Percentiles rank a stretch among this genome's conserved stretches.
Evolutionary conservation across 176 grass and related monocot genomes (phyloP).

Genomic region (Thinopyrum elongatum): DNA sequence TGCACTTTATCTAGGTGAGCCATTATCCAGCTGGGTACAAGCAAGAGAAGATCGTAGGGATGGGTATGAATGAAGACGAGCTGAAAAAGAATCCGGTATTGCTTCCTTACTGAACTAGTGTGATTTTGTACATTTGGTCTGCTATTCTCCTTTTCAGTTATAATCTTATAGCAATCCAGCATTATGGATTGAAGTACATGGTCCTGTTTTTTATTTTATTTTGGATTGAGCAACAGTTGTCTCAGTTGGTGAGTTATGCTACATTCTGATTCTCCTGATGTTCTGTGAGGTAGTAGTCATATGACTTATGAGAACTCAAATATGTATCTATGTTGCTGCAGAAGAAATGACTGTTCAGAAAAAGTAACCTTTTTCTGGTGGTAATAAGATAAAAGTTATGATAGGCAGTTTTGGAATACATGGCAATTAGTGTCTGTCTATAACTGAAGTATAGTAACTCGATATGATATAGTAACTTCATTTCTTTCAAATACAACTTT

Average conservation of each 20-base stretch:
- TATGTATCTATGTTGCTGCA: background rate
- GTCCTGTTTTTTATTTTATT: background rate
- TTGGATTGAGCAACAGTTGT: background rate
- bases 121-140: slow-evolving; percentile 2
- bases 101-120: background rate
- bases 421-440: background rate
- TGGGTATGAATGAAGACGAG: slow-evolving; percentile 98
- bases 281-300: background rate
- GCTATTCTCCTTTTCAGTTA: background rate
- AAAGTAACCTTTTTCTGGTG: background rate
- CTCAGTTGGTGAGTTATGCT: background rate
- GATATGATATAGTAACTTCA: background rate
- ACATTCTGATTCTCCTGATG: background rate
- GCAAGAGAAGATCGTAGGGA: slow-evolving; percentile 83
- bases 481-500: background rate
- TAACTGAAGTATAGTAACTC: background rate
- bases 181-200: background rate
- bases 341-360: background rate
- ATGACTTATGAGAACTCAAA: background rate
- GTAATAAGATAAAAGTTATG: background rate
- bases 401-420: background rate
- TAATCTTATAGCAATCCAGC: background rate
- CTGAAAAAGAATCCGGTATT: slow-evolving; percentile 79
- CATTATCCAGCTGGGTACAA: slow-evolving; percentile 84
- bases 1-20: slow-evolving; percentile 67